Evolutionary conservation across 163 green algal genomes (phyloP).

Genomic region (Scenedesmus sp.): DNA sequence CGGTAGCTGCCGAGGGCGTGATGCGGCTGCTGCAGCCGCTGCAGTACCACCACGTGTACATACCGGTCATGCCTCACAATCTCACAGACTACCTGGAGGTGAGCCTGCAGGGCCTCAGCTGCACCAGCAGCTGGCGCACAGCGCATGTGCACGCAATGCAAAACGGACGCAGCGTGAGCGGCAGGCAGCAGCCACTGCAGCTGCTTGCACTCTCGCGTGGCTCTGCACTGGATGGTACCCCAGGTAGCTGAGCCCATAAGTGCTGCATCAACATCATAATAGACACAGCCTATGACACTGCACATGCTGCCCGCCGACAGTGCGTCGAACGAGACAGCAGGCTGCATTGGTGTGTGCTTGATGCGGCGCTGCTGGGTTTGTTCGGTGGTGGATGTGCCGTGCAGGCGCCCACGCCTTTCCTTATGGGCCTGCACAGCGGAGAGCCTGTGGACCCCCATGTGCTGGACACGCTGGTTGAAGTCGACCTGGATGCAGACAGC

Average conservation of each 20-base stretch:
- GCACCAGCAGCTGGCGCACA: neutral
- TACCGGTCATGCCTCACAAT: slow-evolving; percentile 65
- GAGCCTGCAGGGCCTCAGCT: neutral
- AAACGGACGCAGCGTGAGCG: too few species aligned
- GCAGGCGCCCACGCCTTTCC: slow-evolving; percentile 73
- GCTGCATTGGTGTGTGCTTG: too few species aligned
- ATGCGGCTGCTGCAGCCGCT: slow-evolving; percentile 73
- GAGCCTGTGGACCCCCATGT: slow-evolving; percentile 20
- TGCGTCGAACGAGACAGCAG: neutral
- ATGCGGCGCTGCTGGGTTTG: too few species aligned
- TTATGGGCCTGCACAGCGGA: slow-evolving; percentile 69
- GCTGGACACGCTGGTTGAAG: slow-evolving; percentile 61
- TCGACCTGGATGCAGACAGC: slow-evolving; percentile 61
- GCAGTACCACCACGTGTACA: slow-evolving; percentile 71
- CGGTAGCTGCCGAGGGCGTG: slow-evolving; percentile 62
- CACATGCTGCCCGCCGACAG: neutral
- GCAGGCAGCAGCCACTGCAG: too few species aligned
- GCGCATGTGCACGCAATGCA: too few species aligned
- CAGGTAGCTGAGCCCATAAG: too few species aligned
- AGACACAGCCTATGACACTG: neutral
- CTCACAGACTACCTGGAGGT: slow-evolving; percentile 70
- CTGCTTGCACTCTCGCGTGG: too few species aligned
- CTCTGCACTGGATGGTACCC: too few species aligned
- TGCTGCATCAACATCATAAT: neutral
- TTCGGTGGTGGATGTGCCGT: too few species aligned